Conservation (phyloP, 768 basidiomycete genomes). For the Chalciporus chontae region DNA sequence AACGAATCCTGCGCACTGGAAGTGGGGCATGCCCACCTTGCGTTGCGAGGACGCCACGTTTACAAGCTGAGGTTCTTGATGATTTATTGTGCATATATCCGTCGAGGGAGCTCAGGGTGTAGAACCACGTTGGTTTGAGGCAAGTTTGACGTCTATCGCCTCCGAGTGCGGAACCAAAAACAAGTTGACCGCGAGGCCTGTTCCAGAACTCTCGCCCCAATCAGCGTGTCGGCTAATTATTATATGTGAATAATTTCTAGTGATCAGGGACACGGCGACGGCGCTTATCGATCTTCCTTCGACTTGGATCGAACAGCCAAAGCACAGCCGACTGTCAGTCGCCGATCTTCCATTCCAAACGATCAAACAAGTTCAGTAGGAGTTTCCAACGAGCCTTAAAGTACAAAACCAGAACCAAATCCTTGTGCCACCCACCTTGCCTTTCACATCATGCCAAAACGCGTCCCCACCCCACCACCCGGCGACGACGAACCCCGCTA, state of each 20-base stretch:
- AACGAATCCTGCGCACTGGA: too few relatives aligned
- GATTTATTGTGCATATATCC: too few relatives aligned
- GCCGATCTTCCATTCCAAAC: background rate
- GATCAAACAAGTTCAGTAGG: background rate
- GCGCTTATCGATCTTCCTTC: background rate
- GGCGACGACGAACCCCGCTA: constrained; percentile 43
- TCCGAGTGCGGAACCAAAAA: background rate
- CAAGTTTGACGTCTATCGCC: background rate
- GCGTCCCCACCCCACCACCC: constrained; percentile 39
- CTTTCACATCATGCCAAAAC: constrained; percentile 37
- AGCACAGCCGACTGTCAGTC: background rate
- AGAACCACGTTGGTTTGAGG: background rate
- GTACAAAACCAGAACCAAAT: background rate
- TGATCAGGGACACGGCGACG: background rate
- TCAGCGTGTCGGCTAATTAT: background rate
- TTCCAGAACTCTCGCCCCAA: background rate
- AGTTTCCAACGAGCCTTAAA: background rate
- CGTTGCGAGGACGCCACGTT: too few relatives aligned
- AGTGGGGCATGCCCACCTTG: too few relatives aligned
- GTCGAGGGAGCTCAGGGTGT: too few relatives aligned
- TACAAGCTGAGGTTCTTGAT: too few relatives aligned
- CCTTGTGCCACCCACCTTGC: background rate
- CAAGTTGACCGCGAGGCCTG: background rate
- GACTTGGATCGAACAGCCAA: background rate
- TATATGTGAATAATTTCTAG: background rate